Evolutionary conservation across 495 filamentous ascomycete genomes (phyloP).

Genomic region (Annulohypoxylon nitens): DNA sequence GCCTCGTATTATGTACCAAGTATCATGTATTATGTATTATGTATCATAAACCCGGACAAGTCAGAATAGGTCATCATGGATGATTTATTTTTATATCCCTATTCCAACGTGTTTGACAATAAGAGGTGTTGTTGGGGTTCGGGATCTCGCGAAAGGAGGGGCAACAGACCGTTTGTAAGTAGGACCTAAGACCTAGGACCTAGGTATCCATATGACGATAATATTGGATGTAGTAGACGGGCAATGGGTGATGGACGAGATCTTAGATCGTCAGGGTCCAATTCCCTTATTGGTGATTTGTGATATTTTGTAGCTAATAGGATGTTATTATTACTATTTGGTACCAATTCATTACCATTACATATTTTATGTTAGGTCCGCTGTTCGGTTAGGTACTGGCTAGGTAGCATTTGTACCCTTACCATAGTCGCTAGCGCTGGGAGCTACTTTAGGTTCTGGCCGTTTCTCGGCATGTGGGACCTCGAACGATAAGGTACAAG

Average conservation of each 20-base stretch:
- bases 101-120: constrained; percentile 40
- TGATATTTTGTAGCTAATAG: constrained; percentile 14
- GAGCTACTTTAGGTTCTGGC: constrained; percentile 13
- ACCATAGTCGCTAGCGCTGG: constrained; percentile 2
- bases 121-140: constrained; percentile 28
- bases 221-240: neutral
- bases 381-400: too few relatives aligned
- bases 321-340: constrained; percentile 11
- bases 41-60: neutral
- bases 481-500: constrained; percentile 38
- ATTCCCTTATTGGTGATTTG: constrained; percentile 24
- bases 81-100: constrained; percentile 4
- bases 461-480: constrained; percentile 41
- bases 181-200: neutral
- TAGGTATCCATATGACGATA: too few relatives aligned
- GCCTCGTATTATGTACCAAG: constrained; percentile 22
- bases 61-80: neutral
- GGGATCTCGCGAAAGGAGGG: constrained; percentile 16
- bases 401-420: constrained; percentile 2
- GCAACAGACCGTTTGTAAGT: neutral
- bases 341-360: constrained; percentile 18
- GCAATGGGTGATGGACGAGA: constrained; percentile 25
- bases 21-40: too few relatives aligned
- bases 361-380: neutral
- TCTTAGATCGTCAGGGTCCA: constrained; percentile 46